Evolutionary conservation across 75 land plant species (phyloP), one percentile per base, ranked within the genome.

Genomic region (Picea glauca): DNA sequence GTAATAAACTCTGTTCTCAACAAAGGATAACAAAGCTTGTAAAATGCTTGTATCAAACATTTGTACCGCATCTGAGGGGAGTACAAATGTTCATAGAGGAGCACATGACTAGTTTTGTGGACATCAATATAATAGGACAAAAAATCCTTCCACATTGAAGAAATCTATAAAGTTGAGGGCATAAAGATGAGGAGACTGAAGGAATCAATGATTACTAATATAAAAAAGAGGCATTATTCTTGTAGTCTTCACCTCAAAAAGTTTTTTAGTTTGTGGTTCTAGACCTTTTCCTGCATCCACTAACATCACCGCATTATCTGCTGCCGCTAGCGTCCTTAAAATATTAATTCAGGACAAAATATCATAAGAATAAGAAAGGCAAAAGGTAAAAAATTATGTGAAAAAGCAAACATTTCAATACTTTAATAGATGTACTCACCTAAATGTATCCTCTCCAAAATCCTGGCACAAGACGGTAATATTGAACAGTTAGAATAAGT

Each of bases 301-400:
- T 58, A 87, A 84, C 88, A 86, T 86, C 15, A 86, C 87, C 73
- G 88, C 88, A 84, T 86, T 86, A 74, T 86, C 88, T 78, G 88
- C 88, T 31, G 88, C 88, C 54, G 87, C 88, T 67, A 84, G 64
- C 15, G 88, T 84, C 60, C 88, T 86, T 77, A 58, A 23, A 26
- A 61, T 32, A 78, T 38, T 35, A 43, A 54, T 21, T 70, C 50
- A 20, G 23, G n/a, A 70, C 23, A 1, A 70, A 70, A 50, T 50
- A 50, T 3, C 50, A n/a, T 40, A 70, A 70, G 74, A 43, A 43
- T 43, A 20, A 8, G 11, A 70, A 76, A 13, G 18, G 33, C 3
- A 61, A 64, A 5, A 30, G 26, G 76, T 4, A 75, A 5, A 77
- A 66, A 77, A 3, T 3, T 6, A 3, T 33, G 30, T 14, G 14